These are phyloP conservation scores for Aspergillus novofumigatus DNA, from an alignment of 2,329 filamentous ascomycete genomes.

Conservation along the genomic window DNA sequence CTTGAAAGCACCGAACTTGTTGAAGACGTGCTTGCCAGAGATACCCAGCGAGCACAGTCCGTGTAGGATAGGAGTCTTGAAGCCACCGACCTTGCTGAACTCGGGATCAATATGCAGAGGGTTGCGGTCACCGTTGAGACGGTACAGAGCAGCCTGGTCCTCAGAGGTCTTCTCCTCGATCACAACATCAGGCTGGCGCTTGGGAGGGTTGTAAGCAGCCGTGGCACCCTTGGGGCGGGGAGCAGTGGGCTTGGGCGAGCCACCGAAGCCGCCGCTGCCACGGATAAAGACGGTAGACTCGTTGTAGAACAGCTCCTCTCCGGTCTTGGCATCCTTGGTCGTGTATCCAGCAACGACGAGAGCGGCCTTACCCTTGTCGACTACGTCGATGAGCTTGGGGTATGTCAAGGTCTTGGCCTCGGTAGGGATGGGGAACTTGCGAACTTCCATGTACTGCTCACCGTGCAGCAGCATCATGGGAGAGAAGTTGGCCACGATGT, in stretches of 20 bases:
- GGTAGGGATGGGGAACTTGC: conserved; percentile 87
- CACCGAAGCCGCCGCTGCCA: conserved; percentile 85
- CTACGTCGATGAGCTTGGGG: conserved; percentile 81
- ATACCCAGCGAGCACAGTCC: conserved; percentile 95
- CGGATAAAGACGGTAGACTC: conserved; percentile 90
- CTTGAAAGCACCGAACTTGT: conserved; percentile 76
- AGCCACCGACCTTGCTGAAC: conserved; percentile 92
- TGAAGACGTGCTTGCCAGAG: conserved; percentile 82
- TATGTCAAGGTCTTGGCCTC: conserved; percentile 70
- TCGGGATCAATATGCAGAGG: conserved; percentile 92
- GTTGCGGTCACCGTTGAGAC: conserved; percentile 91
- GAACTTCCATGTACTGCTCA: conserved; percentile 95
- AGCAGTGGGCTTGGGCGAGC: conserved; percentile 64
- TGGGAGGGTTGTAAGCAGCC: conserved; percentile 71
- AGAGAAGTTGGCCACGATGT: conserved; percentile 90
- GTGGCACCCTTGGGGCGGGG: conserved; percentile 75
- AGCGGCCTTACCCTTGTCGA: conserved; percentile 91
- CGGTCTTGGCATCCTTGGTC: conserved; percentile 78
- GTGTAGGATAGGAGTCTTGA: conserved; percentile 90
- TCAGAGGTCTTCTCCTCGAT: conserved; percentile 82
- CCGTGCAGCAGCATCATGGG: conserved; percentile 99
- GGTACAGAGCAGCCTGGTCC: conserved; percentile 90
- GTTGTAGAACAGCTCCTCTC: conserved; percentile 94
- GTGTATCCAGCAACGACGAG: conserved; percentile 75
- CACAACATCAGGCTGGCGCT: conserved; percentile 72